A percentile compares a stretch with the other conserved stretches of the same genome.
Conservation (phyloP, 164 flowering plant species). For the Kingdonia uniflora region DNA sequence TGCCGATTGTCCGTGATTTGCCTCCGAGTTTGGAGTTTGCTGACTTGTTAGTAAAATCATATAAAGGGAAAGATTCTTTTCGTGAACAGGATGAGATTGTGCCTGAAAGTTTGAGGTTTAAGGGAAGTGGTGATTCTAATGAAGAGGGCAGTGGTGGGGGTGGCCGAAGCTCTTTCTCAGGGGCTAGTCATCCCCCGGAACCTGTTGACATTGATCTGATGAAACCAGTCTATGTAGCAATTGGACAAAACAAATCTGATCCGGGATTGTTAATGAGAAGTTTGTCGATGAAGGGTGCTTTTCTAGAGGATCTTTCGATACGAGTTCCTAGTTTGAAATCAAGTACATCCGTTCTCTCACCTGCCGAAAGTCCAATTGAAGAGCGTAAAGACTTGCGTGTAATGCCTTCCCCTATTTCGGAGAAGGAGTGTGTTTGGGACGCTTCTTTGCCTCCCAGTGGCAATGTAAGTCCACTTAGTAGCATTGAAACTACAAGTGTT, state of each 20-base stretch:
- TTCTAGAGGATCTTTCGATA: constrained; percentile 47
- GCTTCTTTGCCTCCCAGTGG: constrained; percentile 94
- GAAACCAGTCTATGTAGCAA: constrained; percentile 56
- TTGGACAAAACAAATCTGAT: constrained; percentile 47
- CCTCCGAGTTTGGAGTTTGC: too few species aligned
- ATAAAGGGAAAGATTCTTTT: constrained; percentile 49
- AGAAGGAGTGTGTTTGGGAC: constrained; percentile 91
- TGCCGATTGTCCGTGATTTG: too few species aligned
- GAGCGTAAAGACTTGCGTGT: constrained; percentile 43
- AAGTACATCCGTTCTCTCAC: constrained; percentile 28
- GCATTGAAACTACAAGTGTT: constrained; percentile 66
- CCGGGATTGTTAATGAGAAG: constrained; percentile 53
- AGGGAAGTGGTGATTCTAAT: constrained; percentile 37
- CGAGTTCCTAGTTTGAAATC: constrained; percentile 37
- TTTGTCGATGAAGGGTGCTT: constrained; percentile 62
- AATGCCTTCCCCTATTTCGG: constrained; percentile 42
- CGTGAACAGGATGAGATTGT: constrained; percentile 33
- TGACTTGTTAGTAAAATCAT: constrained; percentile 10
- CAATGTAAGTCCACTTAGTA: constrained; percentile 82
- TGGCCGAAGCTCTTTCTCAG: constrained; percentile 50
- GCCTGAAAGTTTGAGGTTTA: constrained; percentile 27
- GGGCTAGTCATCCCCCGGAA: constrained; percentile 84
- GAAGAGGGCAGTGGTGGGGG: constrained; percentile 61
- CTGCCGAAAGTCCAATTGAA: constrained; percentile 51
- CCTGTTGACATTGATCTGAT: constrained; percentile 69